Conservation (phyloP, 2,329 filamentous ascomycete species). For the Cyphellophora attinorum region DNA sequence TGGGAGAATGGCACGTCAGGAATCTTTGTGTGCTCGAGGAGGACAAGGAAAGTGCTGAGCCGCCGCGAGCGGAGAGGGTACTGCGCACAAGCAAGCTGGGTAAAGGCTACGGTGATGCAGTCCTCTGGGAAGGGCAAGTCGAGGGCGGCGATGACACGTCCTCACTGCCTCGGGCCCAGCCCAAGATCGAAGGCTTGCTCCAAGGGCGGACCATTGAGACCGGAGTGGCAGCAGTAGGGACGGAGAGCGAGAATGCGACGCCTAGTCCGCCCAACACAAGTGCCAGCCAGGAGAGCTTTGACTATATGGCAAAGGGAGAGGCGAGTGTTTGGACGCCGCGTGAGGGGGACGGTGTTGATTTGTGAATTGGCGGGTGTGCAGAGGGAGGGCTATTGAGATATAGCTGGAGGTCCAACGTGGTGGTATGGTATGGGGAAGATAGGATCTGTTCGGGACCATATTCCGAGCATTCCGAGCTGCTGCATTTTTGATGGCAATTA, state of each 20-base stretch:
- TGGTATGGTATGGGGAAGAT: too few relatives aligned
- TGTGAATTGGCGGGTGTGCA: too few relatives aligned
- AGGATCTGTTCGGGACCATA: too few relatives aligned
- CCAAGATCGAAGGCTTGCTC: too few relatives aligned
- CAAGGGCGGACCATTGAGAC: background rate
- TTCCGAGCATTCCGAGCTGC: too few relatives aligned
- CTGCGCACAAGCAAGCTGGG: slow-evolving; percentile 21
- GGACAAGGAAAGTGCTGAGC: slow-evolving; percentile 5
- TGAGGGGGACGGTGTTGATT: background rate
- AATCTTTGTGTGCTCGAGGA: slow-evolving; percentile 42
- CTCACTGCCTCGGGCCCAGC: background rate
- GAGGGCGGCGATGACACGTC: background rate
- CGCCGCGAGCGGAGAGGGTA: slow-evolving; percentile 6
- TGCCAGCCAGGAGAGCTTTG: slow-evolving; percentile 39
- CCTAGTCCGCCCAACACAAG: slow-evolving; percentile 28
- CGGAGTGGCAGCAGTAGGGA: too few relatives aligned
- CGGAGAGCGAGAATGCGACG: slow-evolving; percentile 4
- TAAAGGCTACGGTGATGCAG: slow-evolving; percentile 15
- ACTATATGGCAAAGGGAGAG: slow-evolving; percentile 33
- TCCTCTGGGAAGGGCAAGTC: slow-evolving; percentile 15
- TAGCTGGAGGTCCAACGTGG: too few relatives aligned
- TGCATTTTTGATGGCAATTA: too few relatives aligned
- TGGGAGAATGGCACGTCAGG: slow-evolving; percentile 80
- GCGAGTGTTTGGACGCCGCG: slow-evolving; percentile 29
- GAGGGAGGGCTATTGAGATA: too few relatives aligned